Conservation (phyloP, 2,329 filamentous ascomycete genomes). For the Fonsecaea pedrosoi region DNA sequence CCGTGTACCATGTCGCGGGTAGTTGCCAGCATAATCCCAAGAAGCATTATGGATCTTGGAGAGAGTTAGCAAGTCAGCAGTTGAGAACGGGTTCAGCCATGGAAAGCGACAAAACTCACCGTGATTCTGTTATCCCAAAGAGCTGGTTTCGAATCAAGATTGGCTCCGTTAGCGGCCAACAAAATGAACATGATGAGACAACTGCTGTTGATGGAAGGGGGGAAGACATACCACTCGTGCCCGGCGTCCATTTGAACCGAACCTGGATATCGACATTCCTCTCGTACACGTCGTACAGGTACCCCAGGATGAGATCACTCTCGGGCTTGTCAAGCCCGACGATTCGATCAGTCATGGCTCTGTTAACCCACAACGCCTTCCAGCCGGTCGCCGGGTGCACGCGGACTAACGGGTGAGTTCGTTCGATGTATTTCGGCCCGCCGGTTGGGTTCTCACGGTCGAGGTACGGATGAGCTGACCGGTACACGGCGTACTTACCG, state of each 20-base stretch:
- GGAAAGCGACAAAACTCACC: conserved; percentile 62
- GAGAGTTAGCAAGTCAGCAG: conserved; percentile 63
- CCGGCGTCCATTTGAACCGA: conserved; percentile 39
- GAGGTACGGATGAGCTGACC: conserved; percentile 57
- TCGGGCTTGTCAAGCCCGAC: conserved; percentile 41
- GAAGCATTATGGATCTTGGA: conserved; percentile 56
- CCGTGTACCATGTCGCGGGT: conserved; percentile 68
- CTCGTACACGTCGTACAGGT: conserved; percentile 50
- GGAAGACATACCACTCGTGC: conserved; percentile 28
- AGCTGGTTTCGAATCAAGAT: conserved; percentile 9
- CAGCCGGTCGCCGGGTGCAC: conserved; percentile 54
- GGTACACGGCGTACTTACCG: conserved; percentile 43
- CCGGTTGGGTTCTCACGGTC: conserved; percentile 62
- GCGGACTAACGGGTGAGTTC: conserved; percentile 58
- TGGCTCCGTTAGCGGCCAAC: neutral
- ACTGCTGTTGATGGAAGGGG: neutral
- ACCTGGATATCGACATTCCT: conserved; percentile 40
- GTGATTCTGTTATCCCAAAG: conserved; percentile 39
- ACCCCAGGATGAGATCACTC: conserved; percentile 37
- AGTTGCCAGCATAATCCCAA: conserved; percentile 38
- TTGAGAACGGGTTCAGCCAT: conserved; percentile 53
- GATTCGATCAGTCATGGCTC: conserved; percentile 37
- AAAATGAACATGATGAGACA: neutral
- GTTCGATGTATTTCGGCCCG: conserved; percentile 53
- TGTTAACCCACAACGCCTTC: conserved; percentile 41